Base-by-base conservation (phyloP, 805 yeast genomes). In the Monosporozyma siamensis region DNA sequence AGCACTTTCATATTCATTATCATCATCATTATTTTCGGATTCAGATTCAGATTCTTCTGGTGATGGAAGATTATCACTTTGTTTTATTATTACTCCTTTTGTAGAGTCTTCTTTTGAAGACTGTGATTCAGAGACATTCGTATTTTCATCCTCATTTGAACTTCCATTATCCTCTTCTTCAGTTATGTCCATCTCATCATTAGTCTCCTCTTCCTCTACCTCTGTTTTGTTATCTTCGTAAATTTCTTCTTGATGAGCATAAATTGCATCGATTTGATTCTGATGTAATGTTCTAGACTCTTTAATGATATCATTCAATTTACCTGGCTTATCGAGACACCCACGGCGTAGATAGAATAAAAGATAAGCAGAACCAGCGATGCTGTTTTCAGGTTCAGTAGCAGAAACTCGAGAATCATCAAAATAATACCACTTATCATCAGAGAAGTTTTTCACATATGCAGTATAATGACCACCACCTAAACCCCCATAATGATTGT, bases 381-480 rank as follows among this genome's bases (percentile, higher is more conserved):
- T 65, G 8, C 83, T 64, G 18, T 77, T 72, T 23, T 69, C 69
- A 0, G 95, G 83, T 39, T 74, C 70, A 0, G 78, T 70, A 15
- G 67, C 67, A 0, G 77, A 63, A 1, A 88, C 96, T 25, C 82
- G 64, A 2, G 95, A 78, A 58, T 90, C 98, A 58, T 90, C 89
- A 59, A 73, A 90, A 58, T 88, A 83, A 58, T 88, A 87, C 97
- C 97, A 92, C 44, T 77, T 70, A 17, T 66, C 66, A 54, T 85
- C 94, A 34, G 77, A 69, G 59, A 77, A 80, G 55, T 89, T 89
- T 59, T 81, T 82, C 0, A 76, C 95, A 54, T 78, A 82, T 0
- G 97, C 84, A 1, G 98, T 92, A 62, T 92, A 90, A 66, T 92
- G 97, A 2, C 98, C 97, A 4, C 97, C 97, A 0, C 97, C 97